phyloP scores from a whole-genome alignment of 164 flowering plant genomes.

The Piper longum region DNA sequence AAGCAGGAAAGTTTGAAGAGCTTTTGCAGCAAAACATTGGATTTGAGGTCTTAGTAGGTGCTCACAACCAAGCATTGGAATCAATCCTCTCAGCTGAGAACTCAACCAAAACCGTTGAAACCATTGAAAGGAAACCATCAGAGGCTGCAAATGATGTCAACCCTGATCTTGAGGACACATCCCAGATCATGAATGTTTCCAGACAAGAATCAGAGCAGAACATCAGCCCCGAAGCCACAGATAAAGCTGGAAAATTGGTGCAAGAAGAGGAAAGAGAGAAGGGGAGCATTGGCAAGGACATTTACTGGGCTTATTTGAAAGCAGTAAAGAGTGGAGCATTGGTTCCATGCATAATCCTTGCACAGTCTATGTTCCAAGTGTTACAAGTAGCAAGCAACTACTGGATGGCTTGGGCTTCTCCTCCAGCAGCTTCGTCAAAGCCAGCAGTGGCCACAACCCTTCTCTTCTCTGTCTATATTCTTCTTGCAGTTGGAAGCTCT shows the following conservation, averaged over 20 bases:
- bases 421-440: conserved; percentile 28
- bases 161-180: conserved; percentile 15
- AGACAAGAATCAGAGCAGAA: conserved; percentile 48
- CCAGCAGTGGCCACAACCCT: conserved; percentile 29
- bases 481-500: conserved; percentile 67
- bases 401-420: conserved; percentile 98
- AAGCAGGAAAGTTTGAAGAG: conserved; percentile 72
- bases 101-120: conserved; percentile 29
- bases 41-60: conserved; percentile 83
- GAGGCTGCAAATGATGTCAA: conserved; percentile 12
- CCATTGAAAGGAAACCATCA: neutral
- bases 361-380: conserved; percentile 66
- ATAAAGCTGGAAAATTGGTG: conserved; percentile 48
- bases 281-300: conserved; percentile 84
- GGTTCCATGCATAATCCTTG: conserved; percentile 58
- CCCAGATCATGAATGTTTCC: conserved; percentile 16
- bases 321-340: conserved; percentile 51
- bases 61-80: conserved; percentile 75
- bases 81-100: conserved; percentile 49
- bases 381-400: conserved; percentile 79
- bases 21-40: conserved; percentile 65
- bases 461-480: conserved; percentile 47
- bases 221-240: conserved; percentile 35
- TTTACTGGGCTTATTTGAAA: conserved; percentile 79
- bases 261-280: conserved; percentile 90